Base-by-base conservation (phyloP, 1,284 basidiomycete species). In the Chalciporus sp. region DNA sequence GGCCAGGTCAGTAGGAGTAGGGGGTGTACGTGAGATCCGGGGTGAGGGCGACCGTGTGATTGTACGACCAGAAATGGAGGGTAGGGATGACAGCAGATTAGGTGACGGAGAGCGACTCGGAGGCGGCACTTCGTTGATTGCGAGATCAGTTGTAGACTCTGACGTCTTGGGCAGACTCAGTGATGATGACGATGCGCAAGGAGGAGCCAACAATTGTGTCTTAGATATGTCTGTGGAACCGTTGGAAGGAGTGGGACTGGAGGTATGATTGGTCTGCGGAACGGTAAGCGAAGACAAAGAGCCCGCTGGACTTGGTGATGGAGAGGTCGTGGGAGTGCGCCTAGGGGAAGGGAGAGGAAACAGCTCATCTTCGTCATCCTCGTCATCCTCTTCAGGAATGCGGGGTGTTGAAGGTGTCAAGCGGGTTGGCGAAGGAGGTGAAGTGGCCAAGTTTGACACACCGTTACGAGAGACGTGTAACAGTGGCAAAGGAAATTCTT, bases 311-410 rank as follows among this genome's bases (percentile, higher is more conserved):
- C 64, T 62, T 57, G 71, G 56, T 10, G 64, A 52, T 1, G 72
- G 72, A 4, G 78, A 73, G 2, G 63, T 49, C 2, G 62, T 52
- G 1, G 79, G 80, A 1, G 76, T 74, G 7, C 79, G 75, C 51
- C 75, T 71, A 16, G 80, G 82, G 7, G 76, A 79, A 7, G 81
- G 81, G 3, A 84, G 73, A 1, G 83, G 83, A 65, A 84, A 84
- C 2, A 84, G 62, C 42, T 80, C 75, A 26, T 76, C 74, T 57
- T 73, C 73, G 43, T 83, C 78, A 37, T 81, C 81, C 57, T 82
- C 81, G 42, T 75, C 72, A 0, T 68, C 66, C 39, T 70, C 68
- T 76, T 82, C 42, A 67, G 73, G 42, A 71, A 76, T 69, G 58
- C 51, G 58, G 17, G 54, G 59, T 46, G 56, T 61, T 5, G 57